phyloP scores from a whole-genome alignment of 768 basidiomycete species.

The Trichaptum fuscoviolaceum region DNA sequence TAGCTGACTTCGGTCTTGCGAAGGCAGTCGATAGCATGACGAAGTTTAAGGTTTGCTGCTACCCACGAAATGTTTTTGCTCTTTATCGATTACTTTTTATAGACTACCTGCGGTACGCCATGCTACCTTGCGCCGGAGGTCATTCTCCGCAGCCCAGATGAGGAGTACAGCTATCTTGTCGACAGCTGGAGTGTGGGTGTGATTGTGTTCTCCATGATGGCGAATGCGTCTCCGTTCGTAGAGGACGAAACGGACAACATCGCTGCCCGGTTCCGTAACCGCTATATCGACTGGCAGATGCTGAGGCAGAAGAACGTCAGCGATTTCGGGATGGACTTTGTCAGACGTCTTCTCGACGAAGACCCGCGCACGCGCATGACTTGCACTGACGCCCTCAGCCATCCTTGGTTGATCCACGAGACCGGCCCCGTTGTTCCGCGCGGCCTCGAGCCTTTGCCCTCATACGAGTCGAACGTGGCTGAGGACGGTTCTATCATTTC shows the following conservation, averaged over 20 bases:
- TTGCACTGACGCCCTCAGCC: conserved; percentile 57
- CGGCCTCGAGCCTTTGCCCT: neutral
- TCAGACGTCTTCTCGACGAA: conserved; percentile 55
- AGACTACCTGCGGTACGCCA: conserved; percentile 97
- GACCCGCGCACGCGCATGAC: conserved; percentile 69
- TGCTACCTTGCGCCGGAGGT: conserved; percentile 93
- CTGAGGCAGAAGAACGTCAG: conserved; percentile 39
- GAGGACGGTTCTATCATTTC: neutral
- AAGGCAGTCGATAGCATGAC: conserved; percentile 82
- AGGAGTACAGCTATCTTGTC: conserved; percentile 83
- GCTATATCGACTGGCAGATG: conserved; percentile 56
- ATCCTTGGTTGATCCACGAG: conserved; percentile 62
- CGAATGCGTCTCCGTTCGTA: conserved; percentile 73
- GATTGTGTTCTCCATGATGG: conserved; percentile 88
- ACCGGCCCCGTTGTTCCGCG: neutral
- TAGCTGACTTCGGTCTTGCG: conserved; percentile 45
- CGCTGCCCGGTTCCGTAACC: conserved; percentile 51
- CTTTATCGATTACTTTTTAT: conserved; percentile 6
- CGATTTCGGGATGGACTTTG: conserved; percentile 58
- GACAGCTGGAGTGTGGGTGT: conserved; percentile 98
- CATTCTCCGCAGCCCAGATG: conserved; percentile 53
- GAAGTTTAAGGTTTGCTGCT: conserved; percentile 57
- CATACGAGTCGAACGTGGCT: neutral
- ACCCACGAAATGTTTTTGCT: conserved; percentile 11
- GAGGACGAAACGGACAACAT: conserved; percentile 61